phyloP scores from a whole-genome alignment of 345 rosid species.

The Sisymbrium altissimum region DNA sequence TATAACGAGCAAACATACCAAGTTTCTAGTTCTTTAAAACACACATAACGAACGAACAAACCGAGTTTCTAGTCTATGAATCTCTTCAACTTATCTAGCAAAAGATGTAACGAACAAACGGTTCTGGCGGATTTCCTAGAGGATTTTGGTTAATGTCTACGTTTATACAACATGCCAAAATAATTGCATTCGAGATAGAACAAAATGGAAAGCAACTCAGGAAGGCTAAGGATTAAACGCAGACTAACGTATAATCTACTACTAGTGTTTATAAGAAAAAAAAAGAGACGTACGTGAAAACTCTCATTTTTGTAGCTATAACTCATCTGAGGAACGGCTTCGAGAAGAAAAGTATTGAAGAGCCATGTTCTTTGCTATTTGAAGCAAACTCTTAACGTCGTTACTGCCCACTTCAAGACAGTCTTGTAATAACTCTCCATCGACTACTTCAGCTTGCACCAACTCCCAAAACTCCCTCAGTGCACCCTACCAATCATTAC shows the following conservation, averaged over 20 bases:
- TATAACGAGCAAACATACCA: conserved; percentile 1
- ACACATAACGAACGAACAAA: conserved; percentile 16
- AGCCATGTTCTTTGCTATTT: conserved; percentile 50
- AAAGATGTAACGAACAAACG: background rate
- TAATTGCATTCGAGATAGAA: background rate
- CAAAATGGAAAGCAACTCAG: conserved; percentile 5
- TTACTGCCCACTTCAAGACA: conserved; percentile 63
- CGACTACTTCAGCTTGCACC: conserved; percentile 53
- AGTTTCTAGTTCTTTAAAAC: conserved; percentile 1
- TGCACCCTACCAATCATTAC: conserved; percentile 49
- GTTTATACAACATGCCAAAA: background rate
- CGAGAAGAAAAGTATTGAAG: conserved; percentile 36
- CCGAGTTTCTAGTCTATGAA: background rate
- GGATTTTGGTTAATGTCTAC: background rate
- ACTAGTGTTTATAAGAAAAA: background rate
- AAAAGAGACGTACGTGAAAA: conserved; percentile 8
- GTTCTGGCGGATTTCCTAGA: conserved; percentile 7
- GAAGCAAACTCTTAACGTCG: conserved; percentile 65
- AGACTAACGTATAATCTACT: background rate
- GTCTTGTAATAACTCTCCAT: conserved; percentile 68
- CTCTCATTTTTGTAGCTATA: conserved; percentile 25
- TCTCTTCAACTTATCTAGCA: conserved; percentile 1
- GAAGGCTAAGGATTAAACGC: background rate
- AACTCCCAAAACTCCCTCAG: conserved; percentile 59
- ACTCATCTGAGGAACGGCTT: conserved; percentile 31